Percentiles rank a stretch among this genome's conserved stretches.
phyloP scores from a whole-genome alignment of 331 rosid genomes.

The Acacia pycnantha region DNA sequence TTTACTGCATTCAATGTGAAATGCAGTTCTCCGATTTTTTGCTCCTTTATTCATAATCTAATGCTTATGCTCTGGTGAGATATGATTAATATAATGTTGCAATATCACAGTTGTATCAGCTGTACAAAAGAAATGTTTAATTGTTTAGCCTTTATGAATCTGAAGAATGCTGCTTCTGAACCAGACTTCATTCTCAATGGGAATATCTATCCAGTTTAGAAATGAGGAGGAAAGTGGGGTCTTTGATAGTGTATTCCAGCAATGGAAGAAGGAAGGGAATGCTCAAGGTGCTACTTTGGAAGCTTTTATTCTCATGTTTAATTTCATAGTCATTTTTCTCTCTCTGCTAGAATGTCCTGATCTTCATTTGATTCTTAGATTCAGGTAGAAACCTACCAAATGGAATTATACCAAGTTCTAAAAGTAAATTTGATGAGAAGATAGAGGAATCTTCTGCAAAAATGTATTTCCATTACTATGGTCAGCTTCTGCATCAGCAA shows the following conservation, averaged over 20 bases:
- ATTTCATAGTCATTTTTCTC: not conserved
- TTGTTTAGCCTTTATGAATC: not conserved
- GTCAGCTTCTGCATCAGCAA: slow-evolving; percentile 95
- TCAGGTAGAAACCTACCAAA: slow-evolving; percentile 61
- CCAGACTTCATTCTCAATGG: slow-evolving; percentile 66
- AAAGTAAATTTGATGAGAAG: slow-evolving; percentile 91
- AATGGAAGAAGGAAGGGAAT: slow-evolving; percentile 62
- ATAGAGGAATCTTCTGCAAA: slow-evolving; percentile 92
- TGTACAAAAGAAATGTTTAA: not conserved
- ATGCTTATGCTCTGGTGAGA: not conserved
- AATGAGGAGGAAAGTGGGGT: slow-evolving; percentile 74
- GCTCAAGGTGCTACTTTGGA: slow-evolving; percentile 63
- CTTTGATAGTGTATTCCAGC: slow-evolving; percentile 71
- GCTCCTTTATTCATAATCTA: not conserved
- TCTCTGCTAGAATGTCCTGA: not conserved
- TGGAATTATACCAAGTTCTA: slow-evolving; percentile 51
- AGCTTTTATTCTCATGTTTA: slow-evolving; percentile 4
- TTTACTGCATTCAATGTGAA: not conserved
- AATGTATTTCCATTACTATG: slow-evolving; percentile 98
- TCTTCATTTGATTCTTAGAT: slow-evolving; percentile 16
- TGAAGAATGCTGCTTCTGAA: slow-evolving; percentile 38
- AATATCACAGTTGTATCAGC: not conserved
- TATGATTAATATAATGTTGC: not conserved
- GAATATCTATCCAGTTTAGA: slow-evolving; percentile 64
- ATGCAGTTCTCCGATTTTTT: not conserved